Evolutionary conservation across 257 asterid species (phyloP), one percentile per base, ranked within the genome.

Genomic region (Ocimum tenuiflorum): DNA sequence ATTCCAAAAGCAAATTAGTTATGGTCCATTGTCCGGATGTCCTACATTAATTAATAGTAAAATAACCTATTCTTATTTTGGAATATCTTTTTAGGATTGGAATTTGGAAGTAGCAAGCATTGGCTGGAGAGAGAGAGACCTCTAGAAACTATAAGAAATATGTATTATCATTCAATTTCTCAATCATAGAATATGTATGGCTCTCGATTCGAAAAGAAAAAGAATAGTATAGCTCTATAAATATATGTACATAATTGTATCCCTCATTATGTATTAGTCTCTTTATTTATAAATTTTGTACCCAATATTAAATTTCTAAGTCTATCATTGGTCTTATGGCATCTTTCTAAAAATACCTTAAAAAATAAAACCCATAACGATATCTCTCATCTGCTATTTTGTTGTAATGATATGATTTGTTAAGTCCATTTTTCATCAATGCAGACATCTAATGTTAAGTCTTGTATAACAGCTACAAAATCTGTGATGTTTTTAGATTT

Each of bases 371-470:
- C n/a, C 31, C 46, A 9, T 20, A 31, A 31, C 47, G 3, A 48
- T 18, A n/a, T 12, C 8, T 22, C 6, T 8, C 14, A 4, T n/a
- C 9, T 49, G 36, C 8, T 64, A 47, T 18, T 19, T 18, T 15
- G 60, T 54, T 70, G 63, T 7, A 10, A 55, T 20, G 29, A 27
- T 38, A 50, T 67, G 69, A 66, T 39, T 59, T 58, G 64, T 58
- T 57, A 62, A 47, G 58, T 49, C 76, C n/a, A n/a, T n/a, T n/a
- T 43, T 33, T 36, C 22, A 18, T 20, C n/a, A n/a, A n/a, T 41
- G 65, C 69, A 66, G 63, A 39, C 51, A 38, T 27, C 50, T 29
- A 19, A 49, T 49, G 55, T 43, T 36, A 23, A 43, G 17, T 41
- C 41, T 12, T 39, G 10, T 47, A 48, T n/a, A 29, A 63, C 15